Conservation (phyloP, 176 grass and related monocot genomes). For the Juncus effusus region DNA sequence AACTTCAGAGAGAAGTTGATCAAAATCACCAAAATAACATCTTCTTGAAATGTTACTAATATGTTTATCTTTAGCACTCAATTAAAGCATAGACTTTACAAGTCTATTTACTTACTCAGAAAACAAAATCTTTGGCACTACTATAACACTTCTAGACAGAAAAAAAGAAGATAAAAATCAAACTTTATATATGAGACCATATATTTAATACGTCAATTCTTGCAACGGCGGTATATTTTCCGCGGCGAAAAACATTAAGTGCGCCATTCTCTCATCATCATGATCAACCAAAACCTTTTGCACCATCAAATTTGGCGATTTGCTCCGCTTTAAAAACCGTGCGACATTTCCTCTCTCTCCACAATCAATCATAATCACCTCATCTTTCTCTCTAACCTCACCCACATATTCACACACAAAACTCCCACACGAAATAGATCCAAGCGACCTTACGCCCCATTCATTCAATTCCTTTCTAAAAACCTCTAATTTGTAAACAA, state of each 20-base stretch:
- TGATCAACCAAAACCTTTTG: slow-evolving; percentile 81
- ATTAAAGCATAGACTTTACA: no score
- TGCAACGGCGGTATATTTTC: slow-evolving; percentile 79
- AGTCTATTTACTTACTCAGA: no score
- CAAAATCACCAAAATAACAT: no score
- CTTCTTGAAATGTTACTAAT: no score
- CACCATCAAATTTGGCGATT: slow-evolving; percentile 61
- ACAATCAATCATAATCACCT: slow-evolving; percentile 59
- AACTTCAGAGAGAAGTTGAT: no score
- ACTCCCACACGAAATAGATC: slow-evolving; percentile 62
- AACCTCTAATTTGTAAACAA: slow-evolving; percentile 60
- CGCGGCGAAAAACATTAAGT: slow-evolving; percentile 75
- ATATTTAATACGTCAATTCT: slow-evolving; percentile 58
- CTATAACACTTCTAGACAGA: no score
- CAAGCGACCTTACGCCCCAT: slow-evolving; percentile 74
- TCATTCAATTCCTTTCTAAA: slow-evolving; percentile 56
- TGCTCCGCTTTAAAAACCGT: slow-evolving; percentile 79
- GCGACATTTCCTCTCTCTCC: slow-evolving; percentile 49
- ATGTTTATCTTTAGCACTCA: no score
- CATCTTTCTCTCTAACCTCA: slow-evolving; percentile 31
- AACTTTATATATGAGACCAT: no score
- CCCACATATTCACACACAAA: slow-evolving; percentile 79
- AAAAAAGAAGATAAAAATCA: no score
- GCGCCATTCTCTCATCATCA: slow-evolving; percentile 49
- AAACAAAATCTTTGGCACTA: no score